Conservation (phyloP, 495 filamentous ascomycete species). For the Talaromyces adpressus region DNA sequence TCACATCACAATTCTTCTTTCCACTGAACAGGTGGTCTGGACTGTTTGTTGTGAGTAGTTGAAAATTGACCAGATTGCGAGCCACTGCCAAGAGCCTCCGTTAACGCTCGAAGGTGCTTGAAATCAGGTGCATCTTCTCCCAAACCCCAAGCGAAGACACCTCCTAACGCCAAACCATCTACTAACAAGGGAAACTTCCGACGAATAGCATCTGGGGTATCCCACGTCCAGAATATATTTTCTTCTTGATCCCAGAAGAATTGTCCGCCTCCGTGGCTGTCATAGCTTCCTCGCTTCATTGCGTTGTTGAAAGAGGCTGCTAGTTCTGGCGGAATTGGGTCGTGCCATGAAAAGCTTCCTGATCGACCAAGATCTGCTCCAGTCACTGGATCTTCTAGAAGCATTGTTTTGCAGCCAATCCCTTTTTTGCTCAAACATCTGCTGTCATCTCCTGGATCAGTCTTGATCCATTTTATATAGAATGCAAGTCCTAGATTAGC, state of each 20-base stretch:
- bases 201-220: conserved; percentile 52
- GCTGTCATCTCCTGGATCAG: conserved; percentile 26
- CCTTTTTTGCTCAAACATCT: conserved; percentile 34
- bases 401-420: conserved; percentile 54
- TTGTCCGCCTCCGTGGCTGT: conserved; percentile 52
- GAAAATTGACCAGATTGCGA: not conserved
- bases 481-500: conserved; percentile 69
- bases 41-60: not conserved
- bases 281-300: conserved; percentile 44
- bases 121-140: conserved; percentile 61
- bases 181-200: conserved; percentile 59
- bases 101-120: conserved; percentile 52
- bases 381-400: conserved; percentile 56
- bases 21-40: not conserved
- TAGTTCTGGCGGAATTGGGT: conserved; percentile 38
- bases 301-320: conserved; percentile 45
- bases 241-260: conserved; percentile 58
- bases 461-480: conserved; percentile 67
- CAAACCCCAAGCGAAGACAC: conserved; percentile 66
- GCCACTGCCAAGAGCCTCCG: conserved; percentile 9
- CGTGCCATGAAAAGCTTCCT: conserved; percentile 54
- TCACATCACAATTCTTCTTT: not conserved
- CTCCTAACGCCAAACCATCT: conserved; percentile 50
- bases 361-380: conserved; percentile 57
- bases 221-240: conserved; percentile 69